Evolutionary conservation across 768 basidiomycete species (phyloP).

Genomic region (Suillus luteus): DNA sequence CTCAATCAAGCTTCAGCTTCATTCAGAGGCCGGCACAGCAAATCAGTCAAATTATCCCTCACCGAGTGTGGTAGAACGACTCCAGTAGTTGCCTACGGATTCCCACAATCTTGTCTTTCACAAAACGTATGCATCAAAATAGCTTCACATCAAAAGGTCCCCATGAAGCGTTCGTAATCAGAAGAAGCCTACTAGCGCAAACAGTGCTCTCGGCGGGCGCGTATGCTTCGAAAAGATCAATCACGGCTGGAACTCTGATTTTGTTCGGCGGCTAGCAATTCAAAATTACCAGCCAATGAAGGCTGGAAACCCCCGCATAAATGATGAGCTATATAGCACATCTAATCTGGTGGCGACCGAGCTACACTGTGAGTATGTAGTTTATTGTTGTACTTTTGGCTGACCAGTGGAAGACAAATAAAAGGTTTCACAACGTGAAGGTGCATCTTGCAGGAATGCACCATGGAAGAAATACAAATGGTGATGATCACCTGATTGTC

Average conservation of each 20-base stretch:
- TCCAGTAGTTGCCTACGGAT: not conserved
- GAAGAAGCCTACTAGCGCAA: not conserved
- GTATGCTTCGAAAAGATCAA: not conserved
- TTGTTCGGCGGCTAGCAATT: slow-evolving; percentile 4
- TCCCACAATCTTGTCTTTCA: not conserved
- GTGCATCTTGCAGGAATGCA: not conserved
- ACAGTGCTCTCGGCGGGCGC: not conserved
- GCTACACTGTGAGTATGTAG: not conserved
- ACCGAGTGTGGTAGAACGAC: not conserved
- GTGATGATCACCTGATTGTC: not conserved
- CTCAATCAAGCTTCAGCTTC: not conserved
- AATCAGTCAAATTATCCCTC: no score
- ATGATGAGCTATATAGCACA: not conserved
- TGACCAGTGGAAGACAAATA: not conserved
- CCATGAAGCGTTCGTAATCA: not conserved
- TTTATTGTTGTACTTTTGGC: not conserved
- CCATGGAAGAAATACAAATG: not conserved
- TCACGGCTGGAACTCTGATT: slow-evolving; percentile 26
- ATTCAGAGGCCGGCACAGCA: no score
- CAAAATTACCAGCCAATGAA: not conserved
- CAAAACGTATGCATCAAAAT: not conserved
- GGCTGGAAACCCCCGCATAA: not conserved
- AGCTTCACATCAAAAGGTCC: not conserved
- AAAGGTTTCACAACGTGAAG: not conserved
- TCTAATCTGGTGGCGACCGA: not conserved